phyloP scores from a whole-genome alignment of 2,329 filamentous ascomycete genomes.

The Nothophaeocryptopus gaeumannii region DNA sequence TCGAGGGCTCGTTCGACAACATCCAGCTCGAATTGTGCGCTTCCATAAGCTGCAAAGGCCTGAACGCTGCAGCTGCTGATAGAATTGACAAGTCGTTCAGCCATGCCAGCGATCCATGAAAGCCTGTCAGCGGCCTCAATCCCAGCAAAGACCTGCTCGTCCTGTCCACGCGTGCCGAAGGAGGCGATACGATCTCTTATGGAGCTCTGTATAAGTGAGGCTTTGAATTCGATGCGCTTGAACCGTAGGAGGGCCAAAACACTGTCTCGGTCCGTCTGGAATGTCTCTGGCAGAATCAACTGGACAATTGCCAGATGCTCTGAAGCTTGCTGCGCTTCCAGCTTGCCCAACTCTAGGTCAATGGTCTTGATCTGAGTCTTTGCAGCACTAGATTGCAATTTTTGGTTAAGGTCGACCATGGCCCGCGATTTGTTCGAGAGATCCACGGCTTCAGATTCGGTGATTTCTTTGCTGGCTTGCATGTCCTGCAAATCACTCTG shows the following conservation, averaged over 20 bases:
- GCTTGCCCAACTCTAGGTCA: conserved; percentile 78
- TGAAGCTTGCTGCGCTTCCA: conserved; percentile 83
- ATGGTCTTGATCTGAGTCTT: conserved; percentile 95
- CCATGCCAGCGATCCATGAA: conserved; percentile 78
- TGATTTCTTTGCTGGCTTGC: conserved; percentile 85
- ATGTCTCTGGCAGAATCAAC: conserved; percentile 82
- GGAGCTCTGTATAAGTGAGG: conserved; percentile 71
- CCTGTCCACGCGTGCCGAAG: conserved; percentile 63
- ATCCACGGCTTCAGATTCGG: conserved; percentile 88
- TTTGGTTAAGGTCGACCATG: conserved; percentile 96
- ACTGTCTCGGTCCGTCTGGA: conserved; percentile 75
- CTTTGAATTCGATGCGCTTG: conserved; percentile 85
- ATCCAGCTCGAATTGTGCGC: conserved; percentile 80
- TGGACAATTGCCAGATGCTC: conserved; percentile 88
- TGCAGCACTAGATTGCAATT: conserved; percentile 82
- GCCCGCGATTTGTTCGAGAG: conserved; percentile 82
- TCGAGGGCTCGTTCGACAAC: conserved; percentile 88
- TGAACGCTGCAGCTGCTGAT: conserved; percentile 75
- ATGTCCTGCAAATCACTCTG: conserved; percentile 89
- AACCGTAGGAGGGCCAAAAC: conserved; percentile 86
- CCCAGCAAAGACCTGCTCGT: conserved; percentile 75
- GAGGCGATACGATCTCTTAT: conserved; percentile 74
- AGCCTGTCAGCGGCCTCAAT: conserved; percentile 84
- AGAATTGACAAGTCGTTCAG: conserved; percentile 76
- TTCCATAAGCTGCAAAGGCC: conserved; percentile 74